Conservation (phyloP, 257 asterid species). For the Apocynum venetum region DNA sequence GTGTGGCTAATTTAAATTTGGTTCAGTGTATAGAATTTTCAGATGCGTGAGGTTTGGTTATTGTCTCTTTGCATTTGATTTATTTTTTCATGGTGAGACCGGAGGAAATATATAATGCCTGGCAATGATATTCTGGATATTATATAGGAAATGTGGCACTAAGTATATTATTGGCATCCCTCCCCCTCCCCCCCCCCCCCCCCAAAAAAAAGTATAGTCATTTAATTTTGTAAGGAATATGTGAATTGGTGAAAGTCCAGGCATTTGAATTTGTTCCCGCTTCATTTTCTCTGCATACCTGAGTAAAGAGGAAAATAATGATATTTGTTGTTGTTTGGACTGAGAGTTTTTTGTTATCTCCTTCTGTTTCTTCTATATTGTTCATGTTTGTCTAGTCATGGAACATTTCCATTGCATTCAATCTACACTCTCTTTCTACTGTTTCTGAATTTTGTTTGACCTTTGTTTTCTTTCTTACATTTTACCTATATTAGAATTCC, state of each 20-base stretch:
- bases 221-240: background rate
- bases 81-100: background rate
- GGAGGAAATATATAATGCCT: background rate
- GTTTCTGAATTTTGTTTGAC: background rate
- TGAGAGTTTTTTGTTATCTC: background rate
- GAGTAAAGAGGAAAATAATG: background rate
- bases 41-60: background rate
- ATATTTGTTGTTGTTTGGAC: background rate
- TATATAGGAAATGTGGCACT: background rate
- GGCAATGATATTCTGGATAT: background rate
- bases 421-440: background rate
- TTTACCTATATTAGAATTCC: background rate
- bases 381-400: background rate
- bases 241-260: background rate
- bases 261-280: background rate
- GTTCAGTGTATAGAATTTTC: background rate
- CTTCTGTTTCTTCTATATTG: background rate
- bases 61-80: background rate
- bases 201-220: too few species aligned
- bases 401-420: background rate
- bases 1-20: background rate
- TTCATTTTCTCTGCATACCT: background rate
- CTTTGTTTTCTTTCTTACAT: background rate
- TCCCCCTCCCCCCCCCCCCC: too few species aligned
- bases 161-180: background rate